Evolutionary conservation across 352 stramenopile genomes (phyloP), one percentile per base, ranked within the genome.

Genomic region (Pythium vanterpoolii): DNA sequence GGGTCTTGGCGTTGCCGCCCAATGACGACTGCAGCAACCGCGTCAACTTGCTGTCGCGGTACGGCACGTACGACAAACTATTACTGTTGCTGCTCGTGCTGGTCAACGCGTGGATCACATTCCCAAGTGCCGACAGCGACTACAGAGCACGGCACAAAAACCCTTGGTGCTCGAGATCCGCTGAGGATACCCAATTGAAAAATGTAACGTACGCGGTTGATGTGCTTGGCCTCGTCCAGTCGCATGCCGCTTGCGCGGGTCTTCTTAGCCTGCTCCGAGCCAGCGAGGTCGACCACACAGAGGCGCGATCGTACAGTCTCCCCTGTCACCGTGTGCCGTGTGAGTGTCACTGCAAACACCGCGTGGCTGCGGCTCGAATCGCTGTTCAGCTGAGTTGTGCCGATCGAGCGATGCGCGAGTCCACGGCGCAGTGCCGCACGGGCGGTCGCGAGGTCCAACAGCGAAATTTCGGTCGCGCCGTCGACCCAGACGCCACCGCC

Each of bases 1-100:
- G 76, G 19, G 88, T 97, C 52, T 91, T 90, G 23, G 86, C 83
- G 60, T 96, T 96, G 10, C 87, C 92, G 5, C 84, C 90, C 0
- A 97, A 69, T 0, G 84, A 95, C 11, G 78, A 74, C 64, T 96
- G 89, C 48, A 97, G 57, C 56, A 97, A 64, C 10, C 88, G 79
- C 10, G 90, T 97, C 33, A 97, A 71, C 52, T 97, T 96, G 36
- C 80, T 94, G 68, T 96, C 89, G 30, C 90, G 66, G 52, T 95
- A 97, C 18, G 90, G 89, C 36, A 89, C 36, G 54, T 85, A 72
- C 6, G 18, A 26, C 14, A 3, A 1, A 21, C 16, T 18, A 4
- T 34, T 49, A 5, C 43, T 42, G 3, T 49, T 46, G 11, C 39
- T 16, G 26, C 36, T 2, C 10, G 18, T 24, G 31, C 23, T 24